Evolutionary conservation across 225 moss, liverwort and hornwort genomes (phyloP).

Genomic region (Marchantia polymorpha): DNA sequence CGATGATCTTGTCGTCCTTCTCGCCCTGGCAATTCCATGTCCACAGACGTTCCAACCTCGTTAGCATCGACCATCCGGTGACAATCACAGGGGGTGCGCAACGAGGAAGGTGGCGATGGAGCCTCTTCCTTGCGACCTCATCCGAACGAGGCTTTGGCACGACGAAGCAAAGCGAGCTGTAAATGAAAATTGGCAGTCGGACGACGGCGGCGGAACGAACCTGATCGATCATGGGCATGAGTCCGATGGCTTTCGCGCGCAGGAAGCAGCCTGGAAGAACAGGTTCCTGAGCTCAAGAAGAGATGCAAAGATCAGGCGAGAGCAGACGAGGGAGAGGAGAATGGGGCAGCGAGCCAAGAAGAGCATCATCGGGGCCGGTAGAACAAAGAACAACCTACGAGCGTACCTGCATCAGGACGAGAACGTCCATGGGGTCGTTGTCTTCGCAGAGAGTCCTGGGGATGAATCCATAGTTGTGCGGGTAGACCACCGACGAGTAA

Average conservation of each 20-base stretch:
- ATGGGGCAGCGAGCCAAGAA: background rate
- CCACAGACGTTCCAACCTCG: too few relatives aligned
- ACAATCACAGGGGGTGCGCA: too few relatives aligned
- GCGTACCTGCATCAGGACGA: conserved; percentile 87
- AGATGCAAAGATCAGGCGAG: background rate
- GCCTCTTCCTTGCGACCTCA: too few relatives aligned
- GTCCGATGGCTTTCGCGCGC: conserved; percentile 92
- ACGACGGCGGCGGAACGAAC: conserved; percentile 25
- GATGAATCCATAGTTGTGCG: conserved; percentile 96
- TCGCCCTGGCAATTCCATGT: conserved; percentile 52
- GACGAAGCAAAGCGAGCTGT: too few relatives aligned
- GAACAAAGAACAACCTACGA: background rate
- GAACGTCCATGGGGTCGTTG: conserved; percentile 85
- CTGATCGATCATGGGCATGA: conserved; percentile 99
- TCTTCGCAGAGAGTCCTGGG: conserved; percentile 94
- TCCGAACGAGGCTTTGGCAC: too few relatives aligned
- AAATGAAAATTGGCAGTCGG: too few relatives aligned
- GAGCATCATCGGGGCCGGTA: background rate
- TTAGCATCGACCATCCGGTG: too few relatives aligned
- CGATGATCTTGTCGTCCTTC: conserved; percentile 98
- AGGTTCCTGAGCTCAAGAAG: conserved; percentile 59
- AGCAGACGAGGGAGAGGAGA: background rate
- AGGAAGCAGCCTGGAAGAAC: conserved; percentile 88
- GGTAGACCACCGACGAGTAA: conserved; percentile 94
- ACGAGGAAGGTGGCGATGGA: too few relatives aligned